phyloP scores from a whole-genome alignment of 129 eudicot genomes.

The Artemisia annua region DNA sequence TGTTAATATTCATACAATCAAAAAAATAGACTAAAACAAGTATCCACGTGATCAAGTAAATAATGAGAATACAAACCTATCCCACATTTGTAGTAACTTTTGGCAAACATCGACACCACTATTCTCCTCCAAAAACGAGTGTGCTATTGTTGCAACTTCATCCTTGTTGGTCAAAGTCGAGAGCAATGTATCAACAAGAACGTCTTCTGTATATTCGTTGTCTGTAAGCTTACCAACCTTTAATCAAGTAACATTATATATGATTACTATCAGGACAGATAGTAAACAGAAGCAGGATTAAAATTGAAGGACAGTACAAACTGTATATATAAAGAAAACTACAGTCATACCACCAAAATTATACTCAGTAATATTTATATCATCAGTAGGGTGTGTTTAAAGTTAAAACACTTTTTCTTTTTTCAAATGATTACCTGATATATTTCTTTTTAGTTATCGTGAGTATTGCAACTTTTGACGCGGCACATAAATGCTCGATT shows the following conservation, averaged over 20 bases:
- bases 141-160: conserved; percentile 52
- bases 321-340: not conserved
- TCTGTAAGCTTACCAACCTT: conserved; percentile 41
- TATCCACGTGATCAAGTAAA: not conserved
- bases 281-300: not conserved
- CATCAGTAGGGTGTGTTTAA: not conserved
- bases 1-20: not conserved
- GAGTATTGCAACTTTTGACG: not conserved
- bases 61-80: conserved; percentile 42
- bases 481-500: not conserved
- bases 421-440: not conserved
- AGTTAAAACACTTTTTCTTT: not conserved
- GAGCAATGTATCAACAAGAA: conserved; percentile 56
- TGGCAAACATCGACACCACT: conserved; percentile 58
- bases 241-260: conserved; percentile 6
- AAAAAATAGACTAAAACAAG: not conserved
- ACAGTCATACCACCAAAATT: not conserved
- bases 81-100: conserved; percentile 51
- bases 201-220: conserved; percentile 41
- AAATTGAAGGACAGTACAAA: not conserved
- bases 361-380: not conserved
- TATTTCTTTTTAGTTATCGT: not conserved
- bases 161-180: conserved; percentile 50
- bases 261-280: not conserved
- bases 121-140: conserved; percentile 61